Conservation (phyloP, 306 rosid species). For the Casuarina equisetifolia region DNA sequence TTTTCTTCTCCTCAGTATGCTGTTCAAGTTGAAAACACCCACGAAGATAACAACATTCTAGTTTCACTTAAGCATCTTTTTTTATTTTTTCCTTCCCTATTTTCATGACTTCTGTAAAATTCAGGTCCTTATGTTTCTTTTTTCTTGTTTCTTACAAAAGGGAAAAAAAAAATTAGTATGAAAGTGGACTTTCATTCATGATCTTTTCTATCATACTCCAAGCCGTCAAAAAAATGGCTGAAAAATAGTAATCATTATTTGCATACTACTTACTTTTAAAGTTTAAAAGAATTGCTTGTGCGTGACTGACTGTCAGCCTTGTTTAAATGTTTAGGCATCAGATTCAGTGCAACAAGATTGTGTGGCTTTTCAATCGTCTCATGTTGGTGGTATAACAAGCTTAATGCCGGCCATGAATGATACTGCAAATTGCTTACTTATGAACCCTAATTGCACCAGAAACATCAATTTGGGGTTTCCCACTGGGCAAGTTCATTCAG, state of each 20-base stretch:
- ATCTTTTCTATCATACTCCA: neutral
- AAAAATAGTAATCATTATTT: neutral
- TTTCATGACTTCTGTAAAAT: neutral
- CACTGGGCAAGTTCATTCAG: slow-evolving; percentile 57
- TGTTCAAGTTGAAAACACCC: neutral
- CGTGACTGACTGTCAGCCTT: slow-evolving; percentile 26
- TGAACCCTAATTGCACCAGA: slow-evolving; percentile 44
- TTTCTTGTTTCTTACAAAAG: no score
- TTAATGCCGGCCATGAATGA: slow-evolving; percentile 43
- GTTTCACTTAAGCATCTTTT: no score
- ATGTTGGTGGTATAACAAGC: slow-evolving; percentile 43
- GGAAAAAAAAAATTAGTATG: no score
- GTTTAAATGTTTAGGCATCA: slow-evolving; percentile 53
- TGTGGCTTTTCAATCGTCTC: slow-evolving; percentile 49
- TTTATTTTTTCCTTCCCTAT: no score
- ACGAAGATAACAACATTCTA: neutral
- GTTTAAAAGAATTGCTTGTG: slow-evolving; percentile 8
- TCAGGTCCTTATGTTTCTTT: neutral
- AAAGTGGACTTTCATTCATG: neutral
- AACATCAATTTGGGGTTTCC: slow-evolving; percentile 67
- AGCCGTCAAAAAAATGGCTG: neutral
- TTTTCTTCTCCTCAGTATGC: neutral
- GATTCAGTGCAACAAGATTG: slow-evolving; percentile 56
- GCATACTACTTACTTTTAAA: neutral
- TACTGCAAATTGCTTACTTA: slow-evolving; percentile 44